A percentile compares a stretch with the other conserved stretches of the same genome.
Evolutionary conservation across 352 stramenopile genomes (phyloP).

Genomic region (Pythium periplocum): DNA sequence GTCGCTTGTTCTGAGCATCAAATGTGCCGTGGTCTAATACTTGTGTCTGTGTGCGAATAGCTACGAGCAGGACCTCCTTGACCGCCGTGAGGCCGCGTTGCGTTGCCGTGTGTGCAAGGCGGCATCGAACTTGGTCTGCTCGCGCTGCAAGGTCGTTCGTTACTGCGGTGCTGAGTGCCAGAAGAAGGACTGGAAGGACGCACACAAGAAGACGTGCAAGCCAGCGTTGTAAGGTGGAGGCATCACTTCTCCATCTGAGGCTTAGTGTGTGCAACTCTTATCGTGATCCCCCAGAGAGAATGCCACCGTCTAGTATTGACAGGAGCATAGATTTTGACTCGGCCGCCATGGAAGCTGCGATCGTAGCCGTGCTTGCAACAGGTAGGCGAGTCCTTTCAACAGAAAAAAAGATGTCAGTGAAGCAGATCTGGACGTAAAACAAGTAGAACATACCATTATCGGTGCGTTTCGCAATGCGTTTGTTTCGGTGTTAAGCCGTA

Average conservation of each 20-base stretch:
- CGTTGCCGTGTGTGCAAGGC: slow-evolving; percentile 79
- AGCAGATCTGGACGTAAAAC: slow-evolving; percentile 11
- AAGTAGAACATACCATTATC: too few relatives aligned
- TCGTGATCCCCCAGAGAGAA: slow-evolving; percentile 5
- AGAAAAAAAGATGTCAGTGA: slow-evolving; percentile 5
- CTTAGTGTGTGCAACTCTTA: background rate
- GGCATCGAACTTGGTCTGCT: slow-evolving; percentile 75
- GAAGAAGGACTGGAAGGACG: slow-evolving; percentile 85
- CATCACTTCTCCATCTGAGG: too few relatives aligned
- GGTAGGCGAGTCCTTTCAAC: too few relatives aligned
- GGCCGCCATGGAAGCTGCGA: background rate
- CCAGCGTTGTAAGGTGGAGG: slow-evolving; percentile 22
- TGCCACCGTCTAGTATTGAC: background rate
- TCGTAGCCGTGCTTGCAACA: slow-evolving; percentile 2
- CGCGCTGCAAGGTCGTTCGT: slow-evolving; percentile 80
- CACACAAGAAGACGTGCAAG: slow-evolving; percentile 87
- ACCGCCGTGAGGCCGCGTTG: slow-evolving; percentile 64
- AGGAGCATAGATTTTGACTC: slow-evolving; percentile 6
- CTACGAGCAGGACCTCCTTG: slow-evolving; percentile 68
- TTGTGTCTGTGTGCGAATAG: slow-evolving; percentile 19
- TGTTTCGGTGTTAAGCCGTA: too few relatives aligned
- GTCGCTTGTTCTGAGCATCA: slow-evolving; percentile 6
- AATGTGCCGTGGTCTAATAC: slow-evolving; percentile 6
- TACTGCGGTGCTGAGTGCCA: slow-evolving; percentile 87
- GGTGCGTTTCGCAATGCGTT: too few relatives aligned